phyloP scores from a whole-genome alignment of 345 rosid species.

The Populus euphratica region DNA sequence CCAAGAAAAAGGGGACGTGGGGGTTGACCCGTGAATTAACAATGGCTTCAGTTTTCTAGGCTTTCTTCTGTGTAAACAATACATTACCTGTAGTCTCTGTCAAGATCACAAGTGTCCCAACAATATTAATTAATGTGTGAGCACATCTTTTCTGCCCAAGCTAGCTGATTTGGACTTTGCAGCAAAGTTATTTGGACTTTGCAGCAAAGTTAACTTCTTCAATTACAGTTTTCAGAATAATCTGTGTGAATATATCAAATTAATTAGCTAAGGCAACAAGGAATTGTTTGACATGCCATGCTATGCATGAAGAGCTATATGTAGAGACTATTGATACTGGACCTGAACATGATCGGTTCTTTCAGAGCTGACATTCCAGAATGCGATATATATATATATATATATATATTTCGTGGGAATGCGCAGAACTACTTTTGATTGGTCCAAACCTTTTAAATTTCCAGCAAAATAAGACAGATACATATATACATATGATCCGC shows the following conservation, averaged over 20 bases:
- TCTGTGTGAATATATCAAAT: background rate
- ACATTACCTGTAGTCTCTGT: background rate
- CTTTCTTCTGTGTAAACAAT: background rate
- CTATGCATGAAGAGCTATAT: background rate
- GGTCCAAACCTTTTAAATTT: background rate
- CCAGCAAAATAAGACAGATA: background rate
- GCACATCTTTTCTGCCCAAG: background rate
- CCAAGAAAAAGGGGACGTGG: background rate
- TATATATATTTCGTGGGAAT: background rate
- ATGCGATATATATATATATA: no score
- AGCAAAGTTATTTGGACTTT: background rate
- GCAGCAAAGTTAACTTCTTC: background rate
- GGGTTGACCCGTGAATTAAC: background rate
- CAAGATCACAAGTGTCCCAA: background rate
- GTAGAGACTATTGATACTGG: background rate
- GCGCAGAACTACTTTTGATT: background rate
- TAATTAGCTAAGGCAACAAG: background rate
- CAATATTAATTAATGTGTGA: background rate
- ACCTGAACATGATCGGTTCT: no score
- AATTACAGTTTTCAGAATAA: background rate
- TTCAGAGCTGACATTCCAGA: background rate
- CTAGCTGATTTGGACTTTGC: background rate
- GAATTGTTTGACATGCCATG: background rate
- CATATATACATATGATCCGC: background rate
- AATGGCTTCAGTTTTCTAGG: background rate